Evolutionary conservation across 345 rosid genomes (phyloP).

Genomic region (Corchorus olitorius): DNA sequence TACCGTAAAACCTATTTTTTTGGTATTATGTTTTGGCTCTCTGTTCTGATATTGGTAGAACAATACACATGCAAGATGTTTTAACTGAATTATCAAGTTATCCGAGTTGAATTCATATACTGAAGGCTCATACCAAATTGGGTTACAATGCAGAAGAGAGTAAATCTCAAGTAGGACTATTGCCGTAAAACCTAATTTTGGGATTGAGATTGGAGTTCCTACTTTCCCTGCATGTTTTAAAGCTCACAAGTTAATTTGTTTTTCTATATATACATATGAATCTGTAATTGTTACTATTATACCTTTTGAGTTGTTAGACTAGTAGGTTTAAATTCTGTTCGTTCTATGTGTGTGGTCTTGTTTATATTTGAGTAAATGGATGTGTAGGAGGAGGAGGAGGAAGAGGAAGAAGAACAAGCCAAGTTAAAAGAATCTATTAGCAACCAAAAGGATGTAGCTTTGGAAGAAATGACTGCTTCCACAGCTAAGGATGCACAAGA

Average conservation of each 20-base stretch:
- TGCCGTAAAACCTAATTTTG: not conserved
- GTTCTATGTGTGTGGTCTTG: not conserved
- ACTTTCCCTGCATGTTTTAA: not conserved
- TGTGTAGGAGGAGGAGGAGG: slow-evolving; percentile 80
- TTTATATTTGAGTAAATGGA: slow-evolving; percentile 19
- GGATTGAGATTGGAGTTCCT: slow-evolving; percentile 14
- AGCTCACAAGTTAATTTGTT: not conserved
- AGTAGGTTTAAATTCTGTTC: not conserved
- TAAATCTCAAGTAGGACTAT: slow-evolving; percentile 7
- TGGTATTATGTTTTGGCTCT: not conserved
- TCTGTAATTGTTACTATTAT: not conserved
- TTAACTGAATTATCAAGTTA: not conserved
- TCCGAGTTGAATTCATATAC: slow-evolving; percentile 8
- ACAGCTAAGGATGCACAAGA: slow-evolving; percentile 78
- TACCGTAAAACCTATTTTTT: no score
- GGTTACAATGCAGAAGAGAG: not conserved
- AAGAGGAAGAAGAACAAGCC: slow-evolving; percentile 88
- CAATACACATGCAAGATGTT: not conserved
- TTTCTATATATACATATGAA: not conserved
- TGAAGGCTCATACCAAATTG: not conserved
- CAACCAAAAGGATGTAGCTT: slow-evolving; percentile 71
- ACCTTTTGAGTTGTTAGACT: not conserved
- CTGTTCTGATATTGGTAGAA: not conserved
- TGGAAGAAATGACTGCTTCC: slow-evolving; percentile 73
- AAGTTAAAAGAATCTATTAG: slow-evolving; percentile 71